Conservation (phyloP, 176 grass and related monocot species). For the Musa itinerans region DNA sequence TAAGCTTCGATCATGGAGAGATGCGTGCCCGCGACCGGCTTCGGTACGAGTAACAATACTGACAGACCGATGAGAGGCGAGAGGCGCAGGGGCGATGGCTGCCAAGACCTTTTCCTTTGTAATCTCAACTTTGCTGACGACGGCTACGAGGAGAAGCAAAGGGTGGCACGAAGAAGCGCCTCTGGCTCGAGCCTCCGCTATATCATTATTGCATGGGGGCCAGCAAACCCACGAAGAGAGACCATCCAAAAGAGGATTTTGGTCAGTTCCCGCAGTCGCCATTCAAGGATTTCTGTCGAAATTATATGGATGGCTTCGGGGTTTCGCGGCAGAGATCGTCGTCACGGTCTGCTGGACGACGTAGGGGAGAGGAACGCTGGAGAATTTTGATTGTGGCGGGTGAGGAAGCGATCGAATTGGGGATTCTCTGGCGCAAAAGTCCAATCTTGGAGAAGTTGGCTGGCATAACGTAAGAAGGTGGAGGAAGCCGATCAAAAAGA, state of each 20-base stretch:
- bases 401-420: neutral
- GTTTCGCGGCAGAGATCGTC: neutral
- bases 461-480: neutral
- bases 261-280: neutral
- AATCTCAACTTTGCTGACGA: neutral
- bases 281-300: neutral
- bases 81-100: neutral
- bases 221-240: neutral
- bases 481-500: neutral
- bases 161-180: neutral
- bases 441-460: neutral
- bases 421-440: neutral
- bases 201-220: neutral
- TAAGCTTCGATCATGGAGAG: neutral
- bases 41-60: neutral
- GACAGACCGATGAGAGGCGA: neutral
- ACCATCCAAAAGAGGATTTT: constrained; percentile 1
- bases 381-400: neutral
- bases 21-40: neutral
- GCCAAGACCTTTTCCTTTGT: neutral
- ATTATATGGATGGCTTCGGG: neutral
- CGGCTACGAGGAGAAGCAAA: neutral
- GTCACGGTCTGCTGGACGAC: neutral
- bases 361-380: neutral
- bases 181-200: neutral